phyloP scores from a whole-genome alignment of 192 early-diverging fungal genomes.

The Umbelopsis sp. region DNA sequence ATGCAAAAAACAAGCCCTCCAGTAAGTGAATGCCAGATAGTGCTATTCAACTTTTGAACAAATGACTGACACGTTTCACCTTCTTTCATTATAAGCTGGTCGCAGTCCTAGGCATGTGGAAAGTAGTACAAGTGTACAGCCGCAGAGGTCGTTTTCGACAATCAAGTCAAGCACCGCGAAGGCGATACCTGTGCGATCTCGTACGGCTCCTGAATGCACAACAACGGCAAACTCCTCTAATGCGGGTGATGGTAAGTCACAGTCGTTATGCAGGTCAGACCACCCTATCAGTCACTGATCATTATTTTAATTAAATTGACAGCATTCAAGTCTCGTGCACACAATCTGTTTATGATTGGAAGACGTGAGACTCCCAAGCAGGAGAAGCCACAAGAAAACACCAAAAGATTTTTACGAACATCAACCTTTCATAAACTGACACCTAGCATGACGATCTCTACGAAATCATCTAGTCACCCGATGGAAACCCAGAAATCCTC shows the following conservation, averaged over 20 bases:
- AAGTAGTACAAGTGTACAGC: not conserved
- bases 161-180: not conserved
- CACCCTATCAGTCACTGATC: slow-evolving; percentile 2
- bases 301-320: slow-evolving; percentile 4
- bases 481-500: not conserved
- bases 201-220: not conserved
- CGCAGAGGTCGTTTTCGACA: not conserved
- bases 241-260: slow-evolving; percentile 2
- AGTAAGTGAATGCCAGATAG: not conserved
- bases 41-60: not conserved
- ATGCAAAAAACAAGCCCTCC: not conserved
- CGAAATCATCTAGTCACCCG: not conserved
- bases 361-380: slow-evolving; percentile 1
- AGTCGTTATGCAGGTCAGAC: not conserved
- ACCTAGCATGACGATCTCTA: slow-evolving; percentile 13
- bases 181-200: not conserved
- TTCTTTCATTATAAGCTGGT: not conserved
- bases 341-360: slow-evolving; percentile 17
- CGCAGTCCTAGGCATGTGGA: not conserved
- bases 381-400: not conserved
- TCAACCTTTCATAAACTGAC: slow-evolving; percentile 7
- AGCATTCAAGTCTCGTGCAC: slow-evolving; percentile 18
- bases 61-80: not conserved
- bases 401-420: slow-evolving; percentile 11
- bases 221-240: not conserved